These are phyloP conservation scores for Sphagnum tenellum DNA, from an alignment of 225 moss, liverwort and hornwort genomes.

Conservation along the genomic window DNA sequence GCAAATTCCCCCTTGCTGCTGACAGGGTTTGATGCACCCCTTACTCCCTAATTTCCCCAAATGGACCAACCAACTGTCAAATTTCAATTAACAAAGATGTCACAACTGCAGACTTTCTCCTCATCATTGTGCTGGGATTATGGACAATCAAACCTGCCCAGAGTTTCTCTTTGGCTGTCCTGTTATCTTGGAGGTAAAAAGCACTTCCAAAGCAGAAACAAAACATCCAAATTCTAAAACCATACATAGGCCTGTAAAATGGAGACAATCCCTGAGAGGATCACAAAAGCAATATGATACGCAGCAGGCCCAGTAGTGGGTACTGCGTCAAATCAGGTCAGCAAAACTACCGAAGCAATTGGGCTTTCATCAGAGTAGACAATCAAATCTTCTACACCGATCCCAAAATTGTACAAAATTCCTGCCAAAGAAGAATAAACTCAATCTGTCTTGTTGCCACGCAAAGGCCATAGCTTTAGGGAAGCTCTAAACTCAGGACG, in stretches of 20 bases:
- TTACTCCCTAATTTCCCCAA: constrained; percentile 5
- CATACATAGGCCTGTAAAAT: no score
- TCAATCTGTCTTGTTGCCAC: neutral
- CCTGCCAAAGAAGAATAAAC: neutral
- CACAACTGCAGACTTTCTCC: no score
- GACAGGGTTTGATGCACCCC: constrained; percentile 9
- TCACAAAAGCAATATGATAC: no score
- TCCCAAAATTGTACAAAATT: neutral
- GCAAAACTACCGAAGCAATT: no score
- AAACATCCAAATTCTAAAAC: no score
- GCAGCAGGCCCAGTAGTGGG: no score
- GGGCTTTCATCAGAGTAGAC: neutral
- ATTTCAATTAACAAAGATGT: no score
- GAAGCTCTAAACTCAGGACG: neutral
- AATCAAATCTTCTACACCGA: neutral
- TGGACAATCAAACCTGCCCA: neutral
- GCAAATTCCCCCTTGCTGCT: constrained; percentile 24
- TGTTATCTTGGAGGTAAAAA: neutral
- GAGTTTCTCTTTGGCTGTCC: neutral
- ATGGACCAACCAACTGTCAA: no score
- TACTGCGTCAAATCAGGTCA: no score
- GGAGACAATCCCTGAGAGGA: no score
- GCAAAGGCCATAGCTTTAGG: neutral
- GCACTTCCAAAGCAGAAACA: neutral
- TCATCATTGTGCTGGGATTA: no score